Evolutionary conservation across 257 asterid genomes (phyloP).

Genomic region (Penstemon barbatus): DNA sequence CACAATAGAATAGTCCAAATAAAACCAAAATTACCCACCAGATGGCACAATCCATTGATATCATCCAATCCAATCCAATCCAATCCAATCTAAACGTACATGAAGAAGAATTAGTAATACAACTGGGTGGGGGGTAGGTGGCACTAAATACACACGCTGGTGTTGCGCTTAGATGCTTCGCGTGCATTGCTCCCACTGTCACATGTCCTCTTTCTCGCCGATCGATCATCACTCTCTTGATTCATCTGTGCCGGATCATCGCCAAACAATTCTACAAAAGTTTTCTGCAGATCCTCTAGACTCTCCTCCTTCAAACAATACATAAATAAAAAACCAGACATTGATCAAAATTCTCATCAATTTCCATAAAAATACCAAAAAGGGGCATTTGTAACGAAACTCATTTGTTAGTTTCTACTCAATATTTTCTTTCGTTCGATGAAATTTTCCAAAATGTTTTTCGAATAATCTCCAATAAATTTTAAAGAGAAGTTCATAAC

Average conservation of each 20-base stretch:
- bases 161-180: constrained; percentile 35
- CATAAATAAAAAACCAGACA: too few relatives aligned
- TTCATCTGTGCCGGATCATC: constrained; percentile 65
- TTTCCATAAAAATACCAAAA: too few relatives aligned
- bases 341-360: too few relatives aligned
- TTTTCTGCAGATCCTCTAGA: constrained; percentile 78
- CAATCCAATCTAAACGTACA: neutral
- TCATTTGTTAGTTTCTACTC: too few relatives aligned
- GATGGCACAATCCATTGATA: neutral
- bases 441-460: too few relatives aligned
- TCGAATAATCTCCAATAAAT: too few relatives aligned
- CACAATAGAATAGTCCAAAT: neutral
- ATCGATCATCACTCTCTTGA: constrained; percentile 37
- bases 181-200: constrained; percentile 45
- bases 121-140: neutral
- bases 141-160: neutral
- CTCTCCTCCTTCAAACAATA: constrained; percentile 65
- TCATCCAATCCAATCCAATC: neutral
- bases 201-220: constrained; percentile 48
- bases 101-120: neutral
- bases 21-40: neutral
- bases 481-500: too few relatives aligned
- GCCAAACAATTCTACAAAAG: constrained; percentile 85
- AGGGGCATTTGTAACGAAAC: too few relatives aligned
- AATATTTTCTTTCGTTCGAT: too few relatives aligned